These are phyloP conservation scores for Phaeosphaeriaceae sp. DNA, from an alignment of 2,329 filamentous ascomycete species.

Conservation along the genomic window DNA sequence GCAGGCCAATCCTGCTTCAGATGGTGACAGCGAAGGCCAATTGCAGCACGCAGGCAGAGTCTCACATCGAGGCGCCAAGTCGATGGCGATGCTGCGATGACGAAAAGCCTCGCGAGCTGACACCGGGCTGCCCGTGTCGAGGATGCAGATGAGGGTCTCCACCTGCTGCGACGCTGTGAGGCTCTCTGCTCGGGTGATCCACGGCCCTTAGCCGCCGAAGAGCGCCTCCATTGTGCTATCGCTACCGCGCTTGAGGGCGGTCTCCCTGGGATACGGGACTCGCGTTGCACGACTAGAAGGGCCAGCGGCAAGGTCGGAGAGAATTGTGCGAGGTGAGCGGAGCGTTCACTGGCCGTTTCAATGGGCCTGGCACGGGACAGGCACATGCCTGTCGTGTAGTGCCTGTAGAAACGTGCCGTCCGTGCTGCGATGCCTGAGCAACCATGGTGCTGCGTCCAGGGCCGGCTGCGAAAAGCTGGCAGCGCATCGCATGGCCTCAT, in stretches of 20 bases:
- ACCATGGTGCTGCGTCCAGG: conserved; percentile 5
- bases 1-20: conserved; percentile 23
- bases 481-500: conserved; percentile 9
- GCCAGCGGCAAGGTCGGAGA: conserved; percentile 6
- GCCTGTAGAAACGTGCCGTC: conserved; percentile 26
- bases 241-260: conserved; percentile 12
- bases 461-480: not conserved
- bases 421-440: conserved; percentile 33
- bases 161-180: not conserved
- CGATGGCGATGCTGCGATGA: conserved; percentile 33
- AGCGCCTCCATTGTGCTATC: conserved; percentile 8
- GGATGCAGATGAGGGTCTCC: conserved; percentile 25
- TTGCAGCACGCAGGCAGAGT: conserved; percentile 17
- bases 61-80: conserved; percentile 32
- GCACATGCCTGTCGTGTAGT: conserved; percentile 13
- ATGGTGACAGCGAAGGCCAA: conserved; percentile 19
- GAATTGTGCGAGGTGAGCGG: conserved; percentile 28
- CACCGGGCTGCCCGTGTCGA: conserved; percentile 10
- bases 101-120: conserved; percentile 27
- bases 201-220: conserved; percentile 20
- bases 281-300: conserved; percentile 25
- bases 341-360: conserved; percentile 36
- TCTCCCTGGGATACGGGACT: conserved; percentile 37
- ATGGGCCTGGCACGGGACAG: conserved; percentile 22
- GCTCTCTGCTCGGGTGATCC: conserved; percentile 7